Percentiles rank a stretch among this genome's conserved stretches.
Conservation (phyloP, 2,329 filamentous ascomycete species). For the Calonectria pseudoturangicola region DNA sequence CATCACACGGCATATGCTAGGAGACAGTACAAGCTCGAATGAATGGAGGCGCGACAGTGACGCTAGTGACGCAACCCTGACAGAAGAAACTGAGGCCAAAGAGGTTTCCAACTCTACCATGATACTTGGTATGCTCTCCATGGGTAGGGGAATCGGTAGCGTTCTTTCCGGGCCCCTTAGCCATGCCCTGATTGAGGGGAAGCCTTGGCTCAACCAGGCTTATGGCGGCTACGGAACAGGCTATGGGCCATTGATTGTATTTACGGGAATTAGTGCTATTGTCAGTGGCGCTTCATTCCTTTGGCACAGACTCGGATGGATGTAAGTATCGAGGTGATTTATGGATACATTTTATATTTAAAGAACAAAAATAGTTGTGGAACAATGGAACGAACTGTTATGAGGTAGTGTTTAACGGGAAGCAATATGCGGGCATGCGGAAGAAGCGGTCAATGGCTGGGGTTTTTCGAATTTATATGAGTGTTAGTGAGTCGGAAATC, state of each 20-base stretch:
- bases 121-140: conserved; percentile 2
- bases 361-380: background rate
- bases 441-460: too few species aligned
- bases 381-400: background rate
- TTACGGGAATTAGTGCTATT: conserved; percentile 7
- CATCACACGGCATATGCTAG: background rate
- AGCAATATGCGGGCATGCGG: background rate
- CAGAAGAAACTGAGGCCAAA: background rate
- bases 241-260: conserved; percentile 24
- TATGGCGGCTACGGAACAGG: conserved; percentile 27
- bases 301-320: conserved; percentile 22
- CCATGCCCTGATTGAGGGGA: background rate
- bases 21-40: background rate
- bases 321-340: conserved; percentile 2
- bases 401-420: background rate
- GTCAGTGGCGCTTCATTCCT: conserved; percentile 5
- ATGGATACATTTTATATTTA: background rate
- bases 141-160: conserved; percentile 18
- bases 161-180: conserved; percentile 18
- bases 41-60: conserved; percentile 10
- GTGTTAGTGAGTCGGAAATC: background rate
- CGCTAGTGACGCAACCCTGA: conserved; percentile 3
- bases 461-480: background rate
- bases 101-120: conserved; percentile 9
- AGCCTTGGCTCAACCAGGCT: background rate